Base-by-base conservation (phyloP, 208 protist species). In the Herpetomonas tarakana region DNA sequence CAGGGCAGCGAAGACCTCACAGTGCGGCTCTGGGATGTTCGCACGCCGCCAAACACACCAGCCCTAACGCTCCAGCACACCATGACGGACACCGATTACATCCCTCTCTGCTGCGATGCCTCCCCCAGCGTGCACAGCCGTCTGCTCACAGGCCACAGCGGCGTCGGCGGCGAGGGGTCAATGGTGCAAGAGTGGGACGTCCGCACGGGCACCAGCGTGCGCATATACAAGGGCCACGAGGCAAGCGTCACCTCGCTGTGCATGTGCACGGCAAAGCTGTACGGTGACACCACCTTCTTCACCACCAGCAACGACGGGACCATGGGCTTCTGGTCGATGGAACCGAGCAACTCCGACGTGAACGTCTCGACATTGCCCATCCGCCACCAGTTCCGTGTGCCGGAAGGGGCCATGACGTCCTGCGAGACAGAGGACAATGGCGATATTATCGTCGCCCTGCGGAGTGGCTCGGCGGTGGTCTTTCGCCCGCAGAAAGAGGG, bases 151-250 rank as follows among this genome's bases (percentile, higher is more conserved):
- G 85, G 85, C 11, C 81, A 92, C 69, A 83, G 76, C 53, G 82
- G 86, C 22, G 76, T 86, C n/a, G 88, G 88, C 65, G 74, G 74
- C 6, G 71, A 69, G 47, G 82, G 80, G 6, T 80, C 73, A 2
- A 82, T 83, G 56, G 66, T 90, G 26, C 52, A 66, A 24, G 74
- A 88, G 65, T 90, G 86, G 82, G 82, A 93, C 52, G 59, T 93
- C 49, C 79, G 82, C 31, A 84, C 68, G 29, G 68, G 60, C 30
- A 79, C 79, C 58, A 57, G 68, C 25, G 22, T 86, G 22, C 68
- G 71, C 54, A 50, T 71, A 11, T 86, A 86, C 68, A 52, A 68
- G 25, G 82, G 69, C 0, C 82, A 89, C 60, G 58, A 46, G 22
- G 62, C 64, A 25, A 88, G 74, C 4, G 78, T 92, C 41, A 70